Conservation (phyloP, 352 stramenopile species). For the Phytophthora syringae region DNA sequence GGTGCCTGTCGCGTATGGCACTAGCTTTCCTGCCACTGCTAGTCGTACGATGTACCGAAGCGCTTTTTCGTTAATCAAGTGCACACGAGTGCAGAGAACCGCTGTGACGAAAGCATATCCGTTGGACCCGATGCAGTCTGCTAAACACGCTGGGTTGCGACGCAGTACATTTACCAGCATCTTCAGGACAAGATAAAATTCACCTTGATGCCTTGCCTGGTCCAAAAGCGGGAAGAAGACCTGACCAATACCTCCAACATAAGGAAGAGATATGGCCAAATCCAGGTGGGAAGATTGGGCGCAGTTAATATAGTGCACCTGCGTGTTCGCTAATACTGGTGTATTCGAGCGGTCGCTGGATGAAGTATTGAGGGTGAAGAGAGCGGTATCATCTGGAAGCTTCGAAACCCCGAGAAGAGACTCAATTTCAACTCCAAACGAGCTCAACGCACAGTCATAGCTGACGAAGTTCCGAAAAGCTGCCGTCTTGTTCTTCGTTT, state of each 20-base stretch:
- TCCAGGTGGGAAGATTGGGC: constrained; percentile 51
- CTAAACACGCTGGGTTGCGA: constrained; percentile 62
- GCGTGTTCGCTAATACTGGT: constrained; percentile 29
- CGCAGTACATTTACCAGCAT: constrained; percentile 58
- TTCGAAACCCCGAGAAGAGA: constrained; percentile 61
- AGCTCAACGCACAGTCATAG: constrained; percentile 61
- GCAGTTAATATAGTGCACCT: constrained; percentile 69
- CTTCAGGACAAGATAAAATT: constrained; percentile 57
- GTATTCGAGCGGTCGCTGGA: constrained; percentile 35
- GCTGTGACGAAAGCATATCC: constrained; percentile 60
- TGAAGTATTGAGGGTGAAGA: constrained; percentile 75
- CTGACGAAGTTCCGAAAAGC: constrained; percentile 67
- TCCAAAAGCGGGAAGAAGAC: constrained; percentile 71
- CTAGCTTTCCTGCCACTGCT: constrained; percentile 52
- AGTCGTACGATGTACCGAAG: constrained; percentile 51
- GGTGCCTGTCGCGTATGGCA: constrained; percentile 14
- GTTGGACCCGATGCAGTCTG: constrained; percentile 66
- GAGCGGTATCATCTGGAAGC: constrained; percentile 54
- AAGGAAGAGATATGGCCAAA: constrained; percentile 63
- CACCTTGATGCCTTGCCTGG: constrained; percentile 47
- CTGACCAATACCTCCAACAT: constrained; percentile 60
- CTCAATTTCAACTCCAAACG: constrained; percentile 73
- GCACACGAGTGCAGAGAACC: constrained; percentile 45
- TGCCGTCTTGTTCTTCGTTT: constrained; percentile 40
- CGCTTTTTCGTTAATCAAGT: constrained; percentile 58